Conservation (phyloP, 2,329 filamentous ascomycete species). For the Alternaria sp. region DNA sequence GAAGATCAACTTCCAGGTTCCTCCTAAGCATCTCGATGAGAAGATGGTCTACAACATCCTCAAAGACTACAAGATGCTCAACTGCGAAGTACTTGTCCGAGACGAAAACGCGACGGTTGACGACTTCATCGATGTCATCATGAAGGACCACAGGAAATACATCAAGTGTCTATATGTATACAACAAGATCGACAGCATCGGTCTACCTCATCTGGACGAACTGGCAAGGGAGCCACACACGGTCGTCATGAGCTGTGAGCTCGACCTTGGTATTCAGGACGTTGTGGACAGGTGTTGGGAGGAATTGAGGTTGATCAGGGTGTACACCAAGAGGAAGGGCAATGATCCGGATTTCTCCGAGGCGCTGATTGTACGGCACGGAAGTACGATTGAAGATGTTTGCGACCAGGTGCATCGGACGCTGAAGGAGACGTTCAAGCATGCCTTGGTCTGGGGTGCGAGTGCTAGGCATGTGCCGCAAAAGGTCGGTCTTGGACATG, state of each 20-base stretch:
- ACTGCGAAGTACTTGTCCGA: constrained; percentile 93
- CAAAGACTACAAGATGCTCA: constrained; percentile 97
- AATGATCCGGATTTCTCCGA: constrained; percentile 88
- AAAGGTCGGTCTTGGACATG: constrained; percentile 84
- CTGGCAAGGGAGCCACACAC: constrained; percentile 93
- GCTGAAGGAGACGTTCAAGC: constrained; percentile 98
- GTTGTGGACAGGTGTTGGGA: constrained; percentile 96
- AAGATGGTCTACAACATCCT: constrained; percentile 99
- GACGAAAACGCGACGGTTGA: constrained; percentile 95
- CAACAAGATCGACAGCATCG: constrained; percentile 98
- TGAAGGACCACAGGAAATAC: constrained; percentile 99
- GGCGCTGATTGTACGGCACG: constrained; percentile 88
- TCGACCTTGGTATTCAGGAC: constrained; percentile 90
- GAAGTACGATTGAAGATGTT: constrained; percentile 93
- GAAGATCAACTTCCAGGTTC: constrained; percentile 94
- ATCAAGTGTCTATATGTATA: constrained; percentile 95
- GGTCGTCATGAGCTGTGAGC: constrained; percentile 96
- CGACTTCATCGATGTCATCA: constrained; percentile 98
- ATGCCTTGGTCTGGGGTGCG: constrained; percentile 96
- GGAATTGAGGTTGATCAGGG: constrained; percentile 85
- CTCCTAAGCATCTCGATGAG: constrained; percentile 91
- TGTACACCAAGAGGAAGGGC: constrained; percentile 91
- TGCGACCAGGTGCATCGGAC: constrained; percentile 94
- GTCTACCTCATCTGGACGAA: constrained; percentile 89
- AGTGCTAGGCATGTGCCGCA: constrained; percentile 95